phyloP scores from a whole-genome alignment of 345 rosid genomes.

The Ceriops tagal region DNA sequence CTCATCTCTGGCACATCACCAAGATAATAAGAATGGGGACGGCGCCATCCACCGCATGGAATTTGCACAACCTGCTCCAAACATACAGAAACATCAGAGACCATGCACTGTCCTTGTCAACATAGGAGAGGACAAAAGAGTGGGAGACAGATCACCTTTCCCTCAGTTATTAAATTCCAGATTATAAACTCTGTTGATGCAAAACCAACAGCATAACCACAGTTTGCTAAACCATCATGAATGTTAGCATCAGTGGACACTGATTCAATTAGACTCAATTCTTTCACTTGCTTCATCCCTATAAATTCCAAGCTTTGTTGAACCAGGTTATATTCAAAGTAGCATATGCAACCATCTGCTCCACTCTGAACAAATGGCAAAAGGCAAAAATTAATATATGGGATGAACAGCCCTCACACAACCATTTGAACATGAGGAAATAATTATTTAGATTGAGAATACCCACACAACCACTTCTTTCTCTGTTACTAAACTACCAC shows the following conservation, averaged over 20 bases:
- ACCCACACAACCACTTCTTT: neutral
- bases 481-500: neutral
- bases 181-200: conserved; percentile 79
- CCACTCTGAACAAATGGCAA: conserved; percentile 58
- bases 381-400: conserved; percentile 14
- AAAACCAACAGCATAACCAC: conserved; percentile 82
- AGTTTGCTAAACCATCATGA: conserved; percentile 37
- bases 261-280: conserved; percentile 70
- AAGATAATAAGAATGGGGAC: conserved; percentile 80
- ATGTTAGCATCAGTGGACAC: conserved; percentile 38
- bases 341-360: conserved; percentile 97
- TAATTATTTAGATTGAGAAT: neutral
- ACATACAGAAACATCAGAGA: conserved; percentile 24
- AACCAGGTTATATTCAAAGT: conserved; percentile 60
- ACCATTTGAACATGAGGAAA: conserved; percentile 1
- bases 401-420: conserved; percentile 7
- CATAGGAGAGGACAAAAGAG: neutral
- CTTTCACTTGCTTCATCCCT: conserved; percentile 94
- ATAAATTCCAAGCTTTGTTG: conserved; percentile 59
- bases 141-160: conserved; percentile 49
- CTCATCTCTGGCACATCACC: conserved; percentile 69
- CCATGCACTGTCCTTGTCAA: neutral
- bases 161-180: conserved; percentile 71
- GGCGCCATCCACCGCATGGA: conserved; percentile 99
- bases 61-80: conserved; percentile 76